phyloP scores from a whole-genome alignment of 1,139 yeast species.

The Candida sanyaensis region DNA sequence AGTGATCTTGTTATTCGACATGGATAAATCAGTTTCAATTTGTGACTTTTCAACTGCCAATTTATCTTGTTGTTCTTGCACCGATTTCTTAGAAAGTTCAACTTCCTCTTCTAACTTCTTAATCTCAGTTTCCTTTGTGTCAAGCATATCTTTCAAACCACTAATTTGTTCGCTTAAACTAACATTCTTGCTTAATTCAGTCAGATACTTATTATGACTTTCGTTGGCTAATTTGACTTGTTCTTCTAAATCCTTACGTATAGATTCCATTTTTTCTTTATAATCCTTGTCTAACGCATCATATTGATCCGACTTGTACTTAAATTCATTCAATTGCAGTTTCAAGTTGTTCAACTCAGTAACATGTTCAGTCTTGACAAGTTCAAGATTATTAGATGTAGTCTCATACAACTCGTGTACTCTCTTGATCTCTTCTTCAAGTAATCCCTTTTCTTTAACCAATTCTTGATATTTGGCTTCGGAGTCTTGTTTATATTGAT shows the following conservation, averaged over 20 bases:
- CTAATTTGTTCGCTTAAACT: slow-evolving; percentile 50
- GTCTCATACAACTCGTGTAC: slow-evolving; percentile 18
- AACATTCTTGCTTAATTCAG: slow-evolving; percentile 59
- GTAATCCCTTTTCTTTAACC: slow-evolving; percentile 23
- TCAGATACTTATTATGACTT: slow-evolving; percentile 56
- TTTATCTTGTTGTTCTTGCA: slow-evolving; percentile 26
- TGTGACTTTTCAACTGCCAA: slow-evolving; percentile 25
- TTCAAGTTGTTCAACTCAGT: slow-evolving; percentile 25
- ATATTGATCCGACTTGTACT: slow-evolving; percentile 35
- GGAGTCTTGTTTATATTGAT: slow-evolving; percentile 28
- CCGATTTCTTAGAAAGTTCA: slow-evolving; percentile 18
- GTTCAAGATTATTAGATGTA: slow-evolving; percentile 19
- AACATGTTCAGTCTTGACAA: slow-evolving; percentile 16
- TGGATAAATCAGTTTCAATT: slow-evolving; percentile 56
- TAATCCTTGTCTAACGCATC: slow-evolving; percentile 37
- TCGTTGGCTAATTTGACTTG: slow-evolving; percentile 53
- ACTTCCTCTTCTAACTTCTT: slow-evolving; percentile 31
- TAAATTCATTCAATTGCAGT: slow-evolving; percentile 22
- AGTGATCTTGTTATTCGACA: slow-evolving; percentile 45
- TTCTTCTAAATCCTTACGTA: slow-evolving; percentile 47
- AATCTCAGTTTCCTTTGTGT: slow-evolving; percentile 36
- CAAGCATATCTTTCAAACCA: slow-evolving; percentile 43
- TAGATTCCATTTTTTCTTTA: slow-evolving; percentile 30
- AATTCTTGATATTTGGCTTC: slow-evolving; percentile 23
- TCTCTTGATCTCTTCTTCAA: slow-evolving; percentile 21